phyloP scores from a whole-genome alignment of 2,329 filamentous ascomycete species.

The Monosporascus sp. region DNA sequence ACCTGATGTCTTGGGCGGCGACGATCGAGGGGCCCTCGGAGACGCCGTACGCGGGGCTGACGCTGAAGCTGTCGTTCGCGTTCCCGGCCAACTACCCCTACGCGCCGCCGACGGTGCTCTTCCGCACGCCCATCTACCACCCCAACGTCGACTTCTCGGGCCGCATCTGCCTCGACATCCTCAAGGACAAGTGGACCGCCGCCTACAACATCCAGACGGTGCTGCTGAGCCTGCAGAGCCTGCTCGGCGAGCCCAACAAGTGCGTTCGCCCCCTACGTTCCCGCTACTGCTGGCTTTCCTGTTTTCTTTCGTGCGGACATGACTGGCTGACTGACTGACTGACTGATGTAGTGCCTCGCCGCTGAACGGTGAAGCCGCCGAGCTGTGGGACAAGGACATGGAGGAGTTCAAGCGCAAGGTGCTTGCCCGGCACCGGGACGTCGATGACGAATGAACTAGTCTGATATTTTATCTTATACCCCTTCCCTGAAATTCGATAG shows the following conservation, averaged over 20 bases:
- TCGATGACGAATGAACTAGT: conserved; percentile 54
- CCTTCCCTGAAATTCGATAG: not conserved
- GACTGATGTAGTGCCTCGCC: conserved; percentile 67
- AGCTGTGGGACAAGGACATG: conserved; percentile 87
- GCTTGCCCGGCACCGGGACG: conserved; percentile 54
- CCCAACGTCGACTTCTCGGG: conserved; percentile 98
- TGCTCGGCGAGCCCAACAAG: conserved; percentile 98
- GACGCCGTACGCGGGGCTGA: conserved; percentile 84
- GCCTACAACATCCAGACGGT: conserved; percentile 96
- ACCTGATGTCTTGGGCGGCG: conserved; percentile 87
- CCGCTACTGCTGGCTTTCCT: not conserved
- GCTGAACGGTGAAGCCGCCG: conserved; percentile 91
- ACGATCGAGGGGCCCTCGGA: conserved; percentile 89
- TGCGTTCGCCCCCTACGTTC: conserved; percentile 43
- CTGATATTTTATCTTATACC: conserved; percentile 3
- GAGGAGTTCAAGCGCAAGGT: conserved; percentile 82
- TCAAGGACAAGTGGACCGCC: conserved; percentile 99
- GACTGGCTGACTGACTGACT: conserved; percentile 24
- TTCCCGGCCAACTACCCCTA: conserved; percentile 95
- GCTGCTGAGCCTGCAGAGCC: conserved; percentile 85
- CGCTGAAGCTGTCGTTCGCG: conserved; percentile 85
- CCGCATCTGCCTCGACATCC: conserved; percentile 92
- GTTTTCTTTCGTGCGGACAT: not conserved
- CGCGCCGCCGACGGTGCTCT: conserved; percentile 81
- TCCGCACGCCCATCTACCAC: conserved; percentile 98